Percentiles rank a stretch among this genome's conserved stretches.
These are phyloP conservation scores for Nicotiana noctiflora DNA, from an alignment of 257 asterid species.

Conservation along the genomic window DNA sequence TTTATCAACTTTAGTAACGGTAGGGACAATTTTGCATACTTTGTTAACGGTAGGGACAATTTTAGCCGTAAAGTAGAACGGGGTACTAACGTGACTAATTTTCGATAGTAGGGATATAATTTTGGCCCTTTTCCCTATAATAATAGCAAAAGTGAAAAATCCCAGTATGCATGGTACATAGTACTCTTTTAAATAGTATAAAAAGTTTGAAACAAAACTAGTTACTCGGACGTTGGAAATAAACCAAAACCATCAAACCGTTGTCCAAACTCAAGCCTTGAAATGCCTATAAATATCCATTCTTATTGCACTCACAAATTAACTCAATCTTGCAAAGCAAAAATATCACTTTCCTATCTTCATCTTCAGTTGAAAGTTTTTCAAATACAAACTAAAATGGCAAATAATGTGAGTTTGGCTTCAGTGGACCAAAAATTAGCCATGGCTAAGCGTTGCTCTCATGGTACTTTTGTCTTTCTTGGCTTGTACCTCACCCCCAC, in stretches of 20 bases:
- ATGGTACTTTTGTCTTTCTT: conserved; percentile 27
- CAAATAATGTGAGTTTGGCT: conserved; percentile 32
- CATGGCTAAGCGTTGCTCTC: conserved; percentile 69
- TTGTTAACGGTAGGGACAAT: too few relatives aligned
- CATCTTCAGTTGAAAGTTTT: not conserved
- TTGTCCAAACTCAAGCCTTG: not conserved
- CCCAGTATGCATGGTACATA: too few relatives aligned
- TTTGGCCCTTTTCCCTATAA: too few relatives aligned
- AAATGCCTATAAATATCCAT: conserved; percentile 6
- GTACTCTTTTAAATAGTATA: too few relatives aligned
- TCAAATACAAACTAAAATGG: conserved; percentile 11
- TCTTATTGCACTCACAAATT: not conserved
- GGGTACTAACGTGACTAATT: too few relatives aligned
- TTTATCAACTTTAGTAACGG: too few relatives aligned
- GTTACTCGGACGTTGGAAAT: conserved; percentile 22
- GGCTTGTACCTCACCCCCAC: not conserved
- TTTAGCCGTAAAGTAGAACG: too few relatives aligned
- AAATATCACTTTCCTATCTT: not conserved
- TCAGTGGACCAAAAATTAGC: conserved; percentile 62
- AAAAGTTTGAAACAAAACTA: conserved; percentile 2
- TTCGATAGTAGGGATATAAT: too few relatives aligned
- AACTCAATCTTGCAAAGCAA: not conserved
- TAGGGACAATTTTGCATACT: too few relatives aligned
- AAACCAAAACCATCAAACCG: conserved; percentile 29
- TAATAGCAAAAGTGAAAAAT: too few relatives aligned